Conservation (phyloP, 306 rosid species). For the Inga laurina region DNA sequence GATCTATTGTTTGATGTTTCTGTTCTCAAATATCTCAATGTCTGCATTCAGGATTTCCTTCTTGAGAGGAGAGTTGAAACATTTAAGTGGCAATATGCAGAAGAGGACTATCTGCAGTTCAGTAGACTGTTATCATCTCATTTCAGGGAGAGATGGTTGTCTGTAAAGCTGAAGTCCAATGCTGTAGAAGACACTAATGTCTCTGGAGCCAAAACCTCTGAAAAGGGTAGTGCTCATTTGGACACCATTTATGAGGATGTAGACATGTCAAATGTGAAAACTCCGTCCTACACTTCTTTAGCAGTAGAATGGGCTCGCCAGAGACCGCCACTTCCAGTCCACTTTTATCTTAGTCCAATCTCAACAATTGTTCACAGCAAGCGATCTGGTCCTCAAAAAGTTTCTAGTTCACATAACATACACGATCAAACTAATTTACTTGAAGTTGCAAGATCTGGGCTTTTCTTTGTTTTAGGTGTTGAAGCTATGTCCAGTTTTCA, state of each 20-base stretch:
- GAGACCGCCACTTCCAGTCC: conserved; percentile 83
- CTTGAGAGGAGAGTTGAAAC: conserved; percentile 41
- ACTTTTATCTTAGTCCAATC: conserved; percentile 84
- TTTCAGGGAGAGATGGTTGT: conserved; percentile 80
- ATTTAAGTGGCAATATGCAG: conserved; percentile 61
- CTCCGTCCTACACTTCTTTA: conserved; percentile 47
- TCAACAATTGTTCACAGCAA: conserved; percentile 65
- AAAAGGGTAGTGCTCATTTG: conserved; percentile 46
- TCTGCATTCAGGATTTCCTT: conserved; percentile 55
- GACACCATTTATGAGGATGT: conserved; percentile 79
- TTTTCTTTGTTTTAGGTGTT: conserved; percentile 80
- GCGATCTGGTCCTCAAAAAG: conserved; percentile 50
- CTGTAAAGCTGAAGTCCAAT: conserved; percentile 62
- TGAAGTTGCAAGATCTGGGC: conserved; percentile 79
- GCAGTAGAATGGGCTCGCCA: conserved; percentile 83
- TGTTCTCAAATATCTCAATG: conserved; percentile 62
- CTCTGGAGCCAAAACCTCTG: conserved; percentile 39
- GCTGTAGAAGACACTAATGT: conserved; percentile 36
- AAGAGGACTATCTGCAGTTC: conserved; percentile 66
- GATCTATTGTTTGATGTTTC: conserved; percentile 57
- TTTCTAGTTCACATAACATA: conserved; percentile 35
- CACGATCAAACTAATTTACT: conserved; percentile 48
- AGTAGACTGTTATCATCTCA: conserved; percentile 72
- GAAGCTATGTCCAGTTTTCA: conserved; percentile 75
- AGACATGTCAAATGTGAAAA: conserved; percentile 43